These are phyloP conservation scores for Dorcoceras hygrometricum DNA, from an alignment of 257 asterid genomes.

Conservation along the genomic window DNA sequence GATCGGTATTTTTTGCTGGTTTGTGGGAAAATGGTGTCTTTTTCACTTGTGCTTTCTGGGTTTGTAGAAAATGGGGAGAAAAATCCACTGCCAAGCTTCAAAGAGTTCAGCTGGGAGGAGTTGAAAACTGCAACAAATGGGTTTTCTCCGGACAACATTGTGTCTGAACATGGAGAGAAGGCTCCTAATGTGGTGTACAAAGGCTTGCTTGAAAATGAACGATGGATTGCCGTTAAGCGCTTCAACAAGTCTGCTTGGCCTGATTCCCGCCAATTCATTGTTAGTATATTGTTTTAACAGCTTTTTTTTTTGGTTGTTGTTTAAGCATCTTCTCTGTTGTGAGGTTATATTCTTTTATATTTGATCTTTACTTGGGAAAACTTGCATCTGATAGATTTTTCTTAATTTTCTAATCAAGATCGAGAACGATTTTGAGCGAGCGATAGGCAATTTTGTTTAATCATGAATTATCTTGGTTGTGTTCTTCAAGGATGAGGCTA, in stretches of 20 bases:
- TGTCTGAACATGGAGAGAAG: slow-evolving; percentile 66
- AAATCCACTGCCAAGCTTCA: slow-evolving; percentile 38
- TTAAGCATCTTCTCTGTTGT: not conserved
- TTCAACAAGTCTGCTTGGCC: slow-evolving; percentile 72
- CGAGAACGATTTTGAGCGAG: slow-evolving; percentile 11
- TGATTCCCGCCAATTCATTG: slow-evolving; percentile 56
- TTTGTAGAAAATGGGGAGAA: slow-evolving; percentile 49
- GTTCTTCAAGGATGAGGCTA: slow-evolving; percentile 25
- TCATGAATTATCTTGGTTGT: slow-evolving; percentile 6
- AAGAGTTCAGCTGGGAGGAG: slow-evolving; percentile 54
- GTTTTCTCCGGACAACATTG: slow-evolving; percentile 49
- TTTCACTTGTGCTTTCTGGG: not conserved
- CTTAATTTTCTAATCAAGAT: slow-evolving; percentile 3
- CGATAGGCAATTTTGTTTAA: not conserved
- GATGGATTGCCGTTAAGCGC: slow-evolving; percentile 56
- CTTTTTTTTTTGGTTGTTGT: not conserved
- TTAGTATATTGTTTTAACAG: slow-evolving; percentile 25
- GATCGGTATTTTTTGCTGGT: slow-evolving; percentile 7
- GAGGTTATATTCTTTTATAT: not conserved
- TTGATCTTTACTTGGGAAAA: not conserved
- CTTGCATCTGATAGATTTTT: not conserved
- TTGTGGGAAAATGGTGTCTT: slow-evolving; percentile 17
- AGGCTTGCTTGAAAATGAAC: slow-evolving; percentile 46
- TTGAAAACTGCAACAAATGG: slow-evolving; percentile 54
- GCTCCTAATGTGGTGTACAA: slow-evolving; percentile 65